These are phyloP conservation scores for Nannochloropsis gaditana DNA, from an alignment of 108 stramenopile species.

Conservation along the genomic window DNA sequence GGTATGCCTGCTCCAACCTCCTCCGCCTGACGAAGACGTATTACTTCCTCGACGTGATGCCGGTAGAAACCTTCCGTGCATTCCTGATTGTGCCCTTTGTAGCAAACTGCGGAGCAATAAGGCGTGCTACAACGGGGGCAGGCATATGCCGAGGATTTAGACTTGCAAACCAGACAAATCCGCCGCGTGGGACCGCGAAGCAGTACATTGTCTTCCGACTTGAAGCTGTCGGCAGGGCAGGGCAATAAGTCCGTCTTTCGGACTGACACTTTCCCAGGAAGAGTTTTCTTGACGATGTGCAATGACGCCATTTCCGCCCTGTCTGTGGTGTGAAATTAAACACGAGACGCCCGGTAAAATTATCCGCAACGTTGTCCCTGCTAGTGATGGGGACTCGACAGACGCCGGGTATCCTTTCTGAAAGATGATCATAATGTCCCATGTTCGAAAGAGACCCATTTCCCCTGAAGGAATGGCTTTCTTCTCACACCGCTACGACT, in stretches of 20 bases:
- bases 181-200: conserved; percentile 2
- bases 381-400: too few species aligned
- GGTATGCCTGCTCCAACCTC: background rate
- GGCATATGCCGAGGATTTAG: background rate
- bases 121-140: conserved; percentile 9
- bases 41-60: background rate
- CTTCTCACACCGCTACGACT: too few species aligned
- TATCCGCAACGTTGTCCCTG: too few species aligned
- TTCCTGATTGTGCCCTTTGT: background rate
- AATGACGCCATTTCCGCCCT: background rate
- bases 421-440: background rate
- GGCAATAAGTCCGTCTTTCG: background rate
- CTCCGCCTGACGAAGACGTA: background rate
- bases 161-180: background rate
- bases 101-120: background rate
- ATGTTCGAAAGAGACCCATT: too few species aligned
- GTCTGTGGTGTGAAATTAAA: too few species aligned
- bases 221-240: background rate
- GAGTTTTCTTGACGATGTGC: background rate
- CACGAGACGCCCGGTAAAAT: too few species aligned
- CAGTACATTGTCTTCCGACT: background rate
- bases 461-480: too few species aligned
- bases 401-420: background rate
- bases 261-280: background rate
- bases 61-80: conserved; percentile 4